phyloP scores from a whole-genome alignment of 1,284 basidiomycete genomes.

The Irpex rosettiformis region DNA sequence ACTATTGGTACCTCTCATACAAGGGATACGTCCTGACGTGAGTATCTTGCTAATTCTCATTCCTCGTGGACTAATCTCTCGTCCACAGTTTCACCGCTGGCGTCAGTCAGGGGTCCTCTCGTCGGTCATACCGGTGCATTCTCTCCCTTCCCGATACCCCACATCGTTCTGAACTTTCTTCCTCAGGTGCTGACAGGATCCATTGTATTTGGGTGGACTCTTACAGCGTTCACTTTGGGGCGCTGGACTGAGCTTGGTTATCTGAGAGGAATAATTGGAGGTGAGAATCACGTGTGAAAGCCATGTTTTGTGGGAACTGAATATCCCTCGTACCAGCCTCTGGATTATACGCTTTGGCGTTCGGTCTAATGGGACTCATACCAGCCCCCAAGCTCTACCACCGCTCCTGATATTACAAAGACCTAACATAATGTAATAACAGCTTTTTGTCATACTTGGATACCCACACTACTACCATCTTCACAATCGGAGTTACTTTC shows the following conservation, averaged over 20 bases:
- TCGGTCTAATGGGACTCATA: constrained; percentile 67
- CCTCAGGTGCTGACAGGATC: constrained; percentile 52
- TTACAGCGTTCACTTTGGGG: constrained; percentile 57
- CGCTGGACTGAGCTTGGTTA: constrained; percentile 65
- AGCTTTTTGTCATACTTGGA: neutral
- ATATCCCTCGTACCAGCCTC: constrained; percentile 39
- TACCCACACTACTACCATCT: neutral
- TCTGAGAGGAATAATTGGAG: constrained; percentile 56
- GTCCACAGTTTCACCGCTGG: constrained; percentile 29
- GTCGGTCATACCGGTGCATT: constrained; percentile 47
- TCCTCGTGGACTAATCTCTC: neutral
- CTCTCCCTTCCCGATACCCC: constrained; percentile 11
- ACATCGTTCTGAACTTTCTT: neutral
- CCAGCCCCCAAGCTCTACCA: constrained; percentile 45
- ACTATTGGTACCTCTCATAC: constrained; percentile 57
- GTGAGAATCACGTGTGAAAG: constrained; percentile 34
- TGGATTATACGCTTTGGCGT: constrained; percentile 62
- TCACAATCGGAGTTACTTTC: neutral
- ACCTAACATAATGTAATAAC: too few relatives aligned
- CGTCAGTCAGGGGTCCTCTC: constrained; percentile 49
- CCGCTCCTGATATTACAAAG: too few relatives aligned
- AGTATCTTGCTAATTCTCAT: constrained; percentile 25
- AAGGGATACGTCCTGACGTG: constrained; percentile 65
- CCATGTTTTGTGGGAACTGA: neutral
- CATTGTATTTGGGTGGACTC: constrained; percentile 66